A percentile compares a stretch with the other conserved stretches of the same genome.
phyloP scores from a whole-genome alignment of 2,329 filamentous ascomycete genomes.

The Ascochyta viciae-villosae region DNA sequence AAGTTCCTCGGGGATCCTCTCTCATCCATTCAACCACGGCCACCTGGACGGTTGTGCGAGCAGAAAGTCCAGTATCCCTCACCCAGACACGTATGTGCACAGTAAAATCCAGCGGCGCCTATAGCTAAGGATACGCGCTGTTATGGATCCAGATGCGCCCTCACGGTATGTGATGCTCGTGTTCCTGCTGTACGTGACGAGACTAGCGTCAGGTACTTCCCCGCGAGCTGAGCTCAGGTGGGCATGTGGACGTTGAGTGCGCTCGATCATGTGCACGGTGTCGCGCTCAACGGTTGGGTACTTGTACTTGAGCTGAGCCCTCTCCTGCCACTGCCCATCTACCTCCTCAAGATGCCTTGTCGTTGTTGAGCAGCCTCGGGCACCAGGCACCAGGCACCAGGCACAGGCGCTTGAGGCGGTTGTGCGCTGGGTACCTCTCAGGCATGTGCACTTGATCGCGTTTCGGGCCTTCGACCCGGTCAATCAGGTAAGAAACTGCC shows the following conservation, averaged over 20 bases:
- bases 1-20: too few species aligned
- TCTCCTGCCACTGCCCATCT: not conserved
- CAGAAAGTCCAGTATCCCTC: too few species aligned
- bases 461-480: slow-evolving; percentile 5
- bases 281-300: slow-evolving; percentile 8
- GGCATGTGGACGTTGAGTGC: slow-evolving; percentile 9
- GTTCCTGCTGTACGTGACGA: slow-evolving; percentile 7
- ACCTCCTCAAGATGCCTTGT: slow-evolving; percentile 5
- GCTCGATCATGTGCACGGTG: slow-evolving; percentile 19
- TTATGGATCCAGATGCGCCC: not conserved
- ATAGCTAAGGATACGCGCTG: too few species aligned
- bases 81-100: too few species aligned
- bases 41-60: too few species aligned
- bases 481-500: not conserved
- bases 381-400: not conserved
- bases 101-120: too few species aligned
- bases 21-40: too few species aligned
- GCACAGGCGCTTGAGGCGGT: slow-evolving; percentile 3
- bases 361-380: slow-evolving; percentile 10
- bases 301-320: slow-evolving; percentile 15
- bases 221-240: slow-evolving; percentile 12
- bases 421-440: not conserved
- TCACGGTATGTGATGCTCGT: slow-evolving; percentile 3
- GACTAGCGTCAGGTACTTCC: slow-evolving; percentile 14
- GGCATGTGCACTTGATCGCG: not conserved